phyloP scores from a whole-genome alignment of 2,329 filamentous ascomycete species.

The Fusarium clavum region DNA sequence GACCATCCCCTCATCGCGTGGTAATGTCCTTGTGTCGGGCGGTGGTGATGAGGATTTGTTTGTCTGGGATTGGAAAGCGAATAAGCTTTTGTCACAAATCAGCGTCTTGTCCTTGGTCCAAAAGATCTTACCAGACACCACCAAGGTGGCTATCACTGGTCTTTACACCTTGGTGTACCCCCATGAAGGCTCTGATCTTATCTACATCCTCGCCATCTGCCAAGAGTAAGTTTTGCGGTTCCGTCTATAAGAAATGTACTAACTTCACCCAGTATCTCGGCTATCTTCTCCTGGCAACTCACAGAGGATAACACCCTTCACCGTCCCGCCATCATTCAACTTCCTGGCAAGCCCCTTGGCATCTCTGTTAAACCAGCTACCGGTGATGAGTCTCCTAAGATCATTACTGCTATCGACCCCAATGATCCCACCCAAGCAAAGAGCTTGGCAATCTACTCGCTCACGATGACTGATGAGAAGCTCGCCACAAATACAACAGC shows the following conservation, averaged over 20 bases:
- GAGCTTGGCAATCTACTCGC: conserved; percentile 49
- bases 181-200: conserved; percentile 44
- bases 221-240: conserved; percentile 64
- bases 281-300: conserved; percentile 74
- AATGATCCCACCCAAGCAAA: conserved; percentile 44
- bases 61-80: conserved; percentile 82
- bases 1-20: conserved; percentile 68
- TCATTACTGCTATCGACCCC: conserved; percentile 58
- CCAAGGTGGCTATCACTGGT: conserved; percentile 62
- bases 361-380: conserved; percentile 49
- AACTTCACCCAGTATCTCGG: conserved; percentile 62
- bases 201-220: conserved; percentile 62
- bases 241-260: conserved; percentile 6
- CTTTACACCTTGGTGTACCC: conserved; percentile 53
- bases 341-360: conserved; percentile 75
- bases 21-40: conserved; percentile 80
- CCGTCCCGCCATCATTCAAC: conserved; percentile 59
- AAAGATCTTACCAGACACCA: conserved; percentile 51
- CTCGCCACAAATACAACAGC: conserved; percentile 47
- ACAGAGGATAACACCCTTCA: conserved; percentile 60
- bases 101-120: conserved; percentile 61
- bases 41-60: conserved; percentile 85
- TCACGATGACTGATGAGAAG: conserved; percentile 50
- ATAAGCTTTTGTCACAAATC: conserved; percentile 64
- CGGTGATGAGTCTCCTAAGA: conserved; percentile 40